Percentiles rank a stretch among this genome's conserved stretches.
These are phyloP conservation scores for Ceratocystis variospora DNA, from an alignment of 2,329 filamentous ascomycete genomes.

Conservation along the genomic window DNA sequence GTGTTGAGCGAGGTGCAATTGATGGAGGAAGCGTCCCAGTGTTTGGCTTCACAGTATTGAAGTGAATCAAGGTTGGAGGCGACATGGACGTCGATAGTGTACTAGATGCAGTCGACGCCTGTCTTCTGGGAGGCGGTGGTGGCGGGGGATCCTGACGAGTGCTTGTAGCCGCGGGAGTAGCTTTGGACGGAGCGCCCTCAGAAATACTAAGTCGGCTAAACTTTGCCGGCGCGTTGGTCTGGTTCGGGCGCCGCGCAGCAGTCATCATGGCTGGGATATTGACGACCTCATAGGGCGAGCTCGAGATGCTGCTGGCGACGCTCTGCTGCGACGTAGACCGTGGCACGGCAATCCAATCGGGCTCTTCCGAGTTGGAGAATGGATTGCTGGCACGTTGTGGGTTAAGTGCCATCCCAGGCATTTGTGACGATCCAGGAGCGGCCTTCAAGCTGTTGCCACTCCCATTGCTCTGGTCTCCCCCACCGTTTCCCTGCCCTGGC, in stretches of 20 bases:
- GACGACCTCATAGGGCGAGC: conserved; percentile 46
- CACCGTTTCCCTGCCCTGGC: no score
- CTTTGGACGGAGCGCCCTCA: conserved; percentile 25
- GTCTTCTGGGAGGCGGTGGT: conserved; percentile 34
- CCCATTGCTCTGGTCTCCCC: no score
- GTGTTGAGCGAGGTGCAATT: not conserved
- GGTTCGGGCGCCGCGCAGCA: not conserved
- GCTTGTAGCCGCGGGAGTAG: conserved; percentile 22
- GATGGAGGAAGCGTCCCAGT: conserved; percentile 17
- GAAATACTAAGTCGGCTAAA: conserved; percentile 32
- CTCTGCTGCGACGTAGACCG: conserved; percentile 40
- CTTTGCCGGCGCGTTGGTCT: conserved; percentile 30
- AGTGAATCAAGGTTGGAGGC: conserved; percentile 12
- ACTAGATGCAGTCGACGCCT: conserved; percentile 19
- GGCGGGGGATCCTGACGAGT: conserved; percentile 26
- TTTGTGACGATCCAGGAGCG: conserved; percentile 19
- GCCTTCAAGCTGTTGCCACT: conserved; percentile 29
- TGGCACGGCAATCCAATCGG: conserved; percentile 67
- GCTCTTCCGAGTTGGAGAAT: conserved; percentile 55
- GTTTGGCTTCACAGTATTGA: not conserved
- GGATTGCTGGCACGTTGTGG: conserved; percentile 66
- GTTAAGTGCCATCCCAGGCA: conserved; percentile 47
- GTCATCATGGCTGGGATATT: conserved; percentile 30
- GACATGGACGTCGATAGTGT: conserved; percentile 19
- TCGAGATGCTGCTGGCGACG: conserved; percentile 43